Conservation (phyloP, 23 red algal species). For the Cyanidioschyzon merolae region DNA sequence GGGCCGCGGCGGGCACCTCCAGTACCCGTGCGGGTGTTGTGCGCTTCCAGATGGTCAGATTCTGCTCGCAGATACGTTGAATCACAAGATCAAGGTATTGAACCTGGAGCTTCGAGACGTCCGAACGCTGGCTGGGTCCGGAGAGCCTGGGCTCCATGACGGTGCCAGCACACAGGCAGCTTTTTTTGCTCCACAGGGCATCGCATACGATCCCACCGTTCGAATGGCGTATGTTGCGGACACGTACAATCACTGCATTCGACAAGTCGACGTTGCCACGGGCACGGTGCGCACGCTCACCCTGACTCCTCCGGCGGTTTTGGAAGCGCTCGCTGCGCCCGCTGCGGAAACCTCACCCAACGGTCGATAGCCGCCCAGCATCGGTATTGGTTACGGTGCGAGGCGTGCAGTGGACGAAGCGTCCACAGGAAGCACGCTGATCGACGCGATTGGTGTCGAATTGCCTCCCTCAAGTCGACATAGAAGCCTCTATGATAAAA, state of each 20-base stretch:
- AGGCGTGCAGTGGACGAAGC: no score
- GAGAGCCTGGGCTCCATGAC: background rate
- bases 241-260: constrained; percentile 92
- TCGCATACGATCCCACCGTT: background rate
- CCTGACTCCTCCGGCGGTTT: background rate
- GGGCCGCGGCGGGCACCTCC: constrained; percentile 43
- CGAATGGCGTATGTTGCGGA: constrained; percentile 48
- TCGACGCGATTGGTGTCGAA: no score
- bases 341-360: no score
- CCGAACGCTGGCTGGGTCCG: constrained; percentile 6
- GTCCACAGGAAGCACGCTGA: no score
- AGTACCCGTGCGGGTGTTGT: constrained; percentile 54
- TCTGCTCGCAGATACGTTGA: constrained; percentile 27
- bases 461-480: no score
- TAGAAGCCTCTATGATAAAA: no score
- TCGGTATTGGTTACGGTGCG: no score
- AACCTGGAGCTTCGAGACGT: background rate
- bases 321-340: constrained; percentile 10
- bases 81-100: constrained; percentile 24
- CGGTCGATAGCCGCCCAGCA: no score
- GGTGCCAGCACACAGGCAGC: background rate
- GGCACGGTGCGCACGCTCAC: constrained; percentile 14
- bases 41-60: constrained; percentile 21
- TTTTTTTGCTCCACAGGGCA: constrained; percentile 6
- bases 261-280: constrained; percentile 28